A percentile compares a stretch with the other conserved stretches of the same genome.
phyloP scores from a whole-genome alignment of 1,284 basidiomycete species.

The Ganoderma meredithae region DNA sequence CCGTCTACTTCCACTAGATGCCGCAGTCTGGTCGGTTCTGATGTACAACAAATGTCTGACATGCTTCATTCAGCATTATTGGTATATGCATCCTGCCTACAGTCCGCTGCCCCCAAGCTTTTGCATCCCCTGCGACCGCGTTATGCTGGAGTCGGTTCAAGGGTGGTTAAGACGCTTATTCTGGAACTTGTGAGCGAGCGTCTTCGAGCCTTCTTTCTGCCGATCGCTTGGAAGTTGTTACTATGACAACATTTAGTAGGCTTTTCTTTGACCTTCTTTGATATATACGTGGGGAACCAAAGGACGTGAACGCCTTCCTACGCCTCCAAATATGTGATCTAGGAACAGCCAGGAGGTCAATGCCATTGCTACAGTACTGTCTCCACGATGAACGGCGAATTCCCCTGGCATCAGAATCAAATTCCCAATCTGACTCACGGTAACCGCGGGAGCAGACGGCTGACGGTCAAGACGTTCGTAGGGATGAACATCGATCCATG shows the following conservation, averaged over 20 bases:
- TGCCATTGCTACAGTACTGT: no score
- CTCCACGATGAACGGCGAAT: no score
- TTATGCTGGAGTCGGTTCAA: not conserved
- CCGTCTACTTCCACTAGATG: slow-evolving; percentile 41
- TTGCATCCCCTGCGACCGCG: no score
- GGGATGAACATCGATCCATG: no score
- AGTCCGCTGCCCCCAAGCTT: not conserved
- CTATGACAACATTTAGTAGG: not conserved
- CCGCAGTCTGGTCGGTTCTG: not conserved
- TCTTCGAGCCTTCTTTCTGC: not conserved
- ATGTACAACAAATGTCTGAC: not conserved
- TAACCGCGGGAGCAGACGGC: no score
- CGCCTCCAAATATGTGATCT: no score
- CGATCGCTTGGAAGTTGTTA: not conserved
- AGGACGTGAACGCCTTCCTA: slow-evolving; percentile 20
- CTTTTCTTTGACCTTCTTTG: not conserved
- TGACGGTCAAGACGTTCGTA: no score
- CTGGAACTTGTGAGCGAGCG: not conserved
- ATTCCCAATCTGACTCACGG: no score
- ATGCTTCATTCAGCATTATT: not conserved
- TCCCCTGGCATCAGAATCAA: no score
- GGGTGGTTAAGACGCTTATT: not conserved
- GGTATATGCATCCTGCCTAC: not conserved
- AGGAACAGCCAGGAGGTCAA: no score
- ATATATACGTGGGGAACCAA: slow-evolving; percentile 9